Conservation (phyloP, 148 eudicot species). For the Beta vulgaris region DNA sequence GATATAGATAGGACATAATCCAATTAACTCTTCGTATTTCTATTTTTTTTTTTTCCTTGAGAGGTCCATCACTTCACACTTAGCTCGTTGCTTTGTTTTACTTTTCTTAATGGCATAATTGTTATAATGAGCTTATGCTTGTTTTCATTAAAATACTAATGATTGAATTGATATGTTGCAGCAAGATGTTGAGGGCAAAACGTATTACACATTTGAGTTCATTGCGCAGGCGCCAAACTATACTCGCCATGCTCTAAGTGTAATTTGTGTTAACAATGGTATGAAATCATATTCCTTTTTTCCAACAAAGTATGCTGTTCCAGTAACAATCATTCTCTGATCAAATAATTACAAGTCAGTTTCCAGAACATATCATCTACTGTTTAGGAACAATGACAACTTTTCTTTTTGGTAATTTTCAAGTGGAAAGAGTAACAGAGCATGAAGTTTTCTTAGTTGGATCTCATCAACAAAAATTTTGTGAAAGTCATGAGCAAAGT, state of each 20-base stretch:
- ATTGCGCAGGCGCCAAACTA: slow-evolving; percentile 80
- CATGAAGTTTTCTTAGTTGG: no score
- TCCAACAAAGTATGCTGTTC: not conserved
- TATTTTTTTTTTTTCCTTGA: not conserved
- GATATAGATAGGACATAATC: not conserved
- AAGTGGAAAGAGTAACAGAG: not conserved
- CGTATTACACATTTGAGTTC: slow-evolving; percentile 91
- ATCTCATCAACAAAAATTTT: not conserved
- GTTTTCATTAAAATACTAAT: not conserved
- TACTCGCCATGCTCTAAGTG: slow-evolving; percentile 88
- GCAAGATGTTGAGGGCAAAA: slow-evolving; percentile 84
- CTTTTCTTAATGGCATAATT: not conserved
- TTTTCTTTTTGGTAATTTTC: not conserved
- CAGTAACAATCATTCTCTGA: not conserved
- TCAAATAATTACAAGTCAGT: not conserved
- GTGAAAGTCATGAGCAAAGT: slow-evolving; percentile 2
- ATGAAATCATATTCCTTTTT: slow-evolving; percentile 24
- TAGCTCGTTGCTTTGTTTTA: not conserved
- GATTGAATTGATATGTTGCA: slow-evolving; percentile 34
- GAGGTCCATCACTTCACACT: not conserved
- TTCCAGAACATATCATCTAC: not conserved
- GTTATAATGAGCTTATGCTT: not conserved
- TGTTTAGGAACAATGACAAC: not conserved
- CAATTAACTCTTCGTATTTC: no score
- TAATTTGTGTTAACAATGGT: slow-evolving; percentile 91